phyloP scores from a whole-genome alignment of 2,329 filamentous ascomycete species.

The Fusarium euwallaceae region DNA sequence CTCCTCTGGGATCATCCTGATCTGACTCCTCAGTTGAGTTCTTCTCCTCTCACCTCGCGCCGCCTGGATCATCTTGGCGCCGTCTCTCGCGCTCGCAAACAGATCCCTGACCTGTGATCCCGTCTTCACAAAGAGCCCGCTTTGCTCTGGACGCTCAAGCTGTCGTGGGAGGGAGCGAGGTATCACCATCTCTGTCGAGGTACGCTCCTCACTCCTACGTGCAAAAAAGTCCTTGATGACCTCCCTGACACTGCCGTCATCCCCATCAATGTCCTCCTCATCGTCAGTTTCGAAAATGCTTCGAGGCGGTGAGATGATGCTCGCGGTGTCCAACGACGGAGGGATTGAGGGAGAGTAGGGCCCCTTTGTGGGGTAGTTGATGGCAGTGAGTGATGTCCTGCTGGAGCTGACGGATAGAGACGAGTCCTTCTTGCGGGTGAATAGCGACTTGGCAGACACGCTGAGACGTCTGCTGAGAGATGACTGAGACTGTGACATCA shows the following conservation, averaged over 20 bases:
- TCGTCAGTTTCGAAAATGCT: slow-evolving; percentile 54
- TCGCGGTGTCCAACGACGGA: slow-evolving; percentile 23
- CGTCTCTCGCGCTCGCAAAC: slow-evolving; percentile 43
- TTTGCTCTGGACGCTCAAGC: slow-evolving; percentile 18
- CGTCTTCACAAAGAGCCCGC: slow-evolving; percentile 33
- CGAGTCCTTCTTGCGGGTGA: slow-evolving; percentile 45
- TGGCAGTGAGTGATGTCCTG: slow-evolving; percentile 24
- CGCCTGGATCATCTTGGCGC: slow-evolving; percentile 34
- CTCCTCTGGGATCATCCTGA: slow-evolving; percentile 51
- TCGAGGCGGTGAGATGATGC: slow-evolving; percentile 30
- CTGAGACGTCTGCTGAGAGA: slow-evolving; percentile 44
- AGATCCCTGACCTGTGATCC: slow-evolving; percentile 44
- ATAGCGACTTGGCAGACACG: slow-evolving; percentile 45
- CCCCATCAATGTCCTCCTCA: slow-evolving; percentile 38
- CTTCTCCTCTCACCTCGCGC: slow-evolving; percentile 51
- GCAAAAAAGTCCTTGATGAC: slow-evolving; percentile 41
- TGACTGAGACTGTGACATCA: slow-evolving; percentile 28
- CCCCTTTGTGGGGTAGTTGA: slow-evolving; percentile 32
- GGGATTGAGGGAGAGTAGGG: slow-evolving; percentile 31
- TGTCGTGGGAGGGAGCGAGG: slow-evolving; percentile 24
- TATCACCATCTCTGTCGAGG: slow-evolving; percentile 23
- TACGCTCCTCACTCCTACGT: slow-evolving; percentile 41
- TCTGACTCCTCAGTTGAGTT: slow-evolving; percentile 53
- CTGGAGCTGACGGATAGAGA: slow-evolving; percentile 29
- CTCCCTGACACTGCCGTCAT: slow-evolving; percentile 37